Evolutionary conservation across 176 grass and related monocot species (phyloP).

Genomic region (Saccharum officinarum): DNA sequence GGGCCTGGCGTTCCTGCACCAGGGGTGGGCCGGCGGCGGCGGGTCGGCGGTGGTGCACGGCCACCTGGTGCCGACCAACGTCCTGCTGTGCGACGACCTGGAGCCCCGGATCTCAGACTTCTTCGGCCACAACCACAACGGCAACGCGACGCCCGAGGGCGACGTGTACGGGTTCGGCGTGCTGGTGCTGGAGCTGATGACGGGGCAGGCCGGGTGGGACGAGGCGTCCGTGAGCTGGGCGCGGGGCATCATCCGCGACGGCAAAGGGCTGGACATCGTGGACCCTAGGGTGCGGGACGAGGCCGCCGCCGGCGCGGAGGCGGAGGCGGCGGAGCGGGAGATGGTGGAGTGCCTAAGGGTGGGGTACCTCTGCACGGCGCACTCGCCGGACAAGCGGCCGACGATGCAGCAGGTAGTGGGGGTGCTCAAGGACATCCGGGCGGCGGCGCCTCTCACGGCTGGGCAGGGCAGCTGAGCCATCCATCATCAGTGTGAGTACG

Average conservation of each 20-base stretch:
- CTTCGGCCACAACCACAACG: neutral
- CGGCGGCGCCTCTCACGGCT: neutral
- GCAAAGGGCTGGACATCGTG: slow-evolving; percentile 54
- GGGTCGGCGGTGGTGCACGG: slow-evolving; percentile 58
- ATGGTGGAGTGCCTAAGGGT: slow-evolving; percentile 72
- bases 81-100: slow-evolving; percentile 76
- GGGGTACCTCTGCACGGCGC: slow-evolving; percentile 82
- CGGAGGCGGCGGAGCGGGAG: slow-evolving; percentile 49
- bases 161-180: slow-evolving; percentile 83
- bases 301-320: neutral
- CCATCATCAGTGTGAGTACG: neutral
- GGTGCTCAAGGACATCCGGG: slow-evolving; percentile 77
- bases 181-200: slow-evolving; percentile 81
- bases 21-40: slow-evolving; percentile 69
- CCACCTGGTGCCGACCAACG: slow-evolving; percentile 68
- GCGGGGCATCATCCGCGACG: slow-evolving; percentile 50
- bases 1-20: slow-evolving; percentile 87
- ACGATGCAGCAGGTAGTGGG: slow-evolving; percentile 94
- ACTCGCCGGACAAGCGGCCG: slow-evolving; percentile 75
- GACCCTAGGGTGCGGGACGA: slow-evolving; percentile 52
- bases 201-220: slow-evolving; percentile 58
- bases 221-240: slow-evolving; percentile 60
- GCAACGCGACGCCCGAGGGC: slow-evolving; percentile 14
- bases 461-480: neutral
- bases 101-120: slow-evolving; percentile 79